phyloP scores from a whole-genome alignment of 768 basidiomycete genomes.

The Coprinellus aureogranulatus region DNA sequence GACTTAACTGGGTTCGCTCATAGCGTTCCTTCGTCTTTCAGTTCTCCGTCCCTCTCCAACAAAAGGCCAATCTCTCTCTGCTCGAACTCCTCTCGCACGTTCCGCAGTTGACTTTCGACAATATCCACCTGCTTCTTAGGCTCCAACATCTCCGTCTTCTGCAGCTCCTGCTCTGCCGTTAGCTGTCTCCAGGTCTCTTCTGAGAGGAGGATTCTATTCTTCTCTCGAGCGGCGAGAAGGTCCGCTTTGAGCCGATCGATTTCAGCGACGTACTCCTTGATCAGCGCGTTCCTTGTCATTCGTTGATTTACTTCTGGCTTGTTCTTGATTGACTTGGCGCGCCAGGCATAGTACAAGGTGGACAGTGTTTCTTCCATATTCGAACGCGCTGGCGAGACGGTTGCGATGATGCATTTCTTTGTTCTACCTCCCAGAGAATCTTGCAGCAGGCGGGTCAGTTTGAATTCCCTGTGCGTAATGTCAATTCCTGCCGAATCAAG shows the following conservation, averaged over 20 bases:
- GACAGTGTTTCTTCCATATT: constrained; percentile 98
- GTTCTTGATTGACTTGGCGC: constrained; percentile 93
- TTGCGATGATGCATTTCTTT: constrained; percentile 97
- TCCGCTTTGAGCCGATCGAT: constrained; percentile 92
- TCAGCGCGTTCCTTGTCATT: constrained; percentile 85
- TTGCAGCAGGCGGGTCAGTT: constrained; percentile 94
- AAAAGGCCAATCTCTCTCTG: constrained; percentile 80
- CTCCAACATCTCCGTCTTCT: constrained; percentile 76
- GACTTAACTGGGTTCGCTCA: constrained; percentile 45
- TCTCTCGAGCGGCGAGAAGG: constrained; percentile 86
- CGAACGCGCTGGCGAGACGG: constrained; percentile 88
- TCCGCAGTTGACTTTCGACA: constrained; percentile 76
- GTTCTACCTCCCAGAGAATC: constrained; percentile 98
- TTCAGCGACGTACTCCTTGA: constrained; percentile 92
- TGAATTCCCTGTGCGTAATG: constrained; percentile 70
- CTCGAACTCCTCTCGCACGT: constrained; percentile 87
- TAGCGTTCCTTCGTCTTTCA: constrained; percentile 62
- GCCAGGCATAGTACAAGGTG: constrained; percentile 93
- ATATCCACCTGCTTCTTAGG: constrained; percentile 80
- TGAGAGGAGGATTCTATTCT: constrained; percentile 93
- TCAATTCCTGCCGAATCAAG: not conserved
- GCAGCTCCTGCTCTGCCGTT: constrained; percentile 70
- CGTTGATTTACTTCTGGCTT: constrained; percentile 94
- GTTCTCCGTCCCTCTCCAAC: constrained; percentile 71
- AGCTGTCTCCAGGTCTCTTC: constrained; percentile 89